Base-by-base conservation (phyloP, 1,284 basidiomycete genomes). In the Meripilus lineatus region DNA sequence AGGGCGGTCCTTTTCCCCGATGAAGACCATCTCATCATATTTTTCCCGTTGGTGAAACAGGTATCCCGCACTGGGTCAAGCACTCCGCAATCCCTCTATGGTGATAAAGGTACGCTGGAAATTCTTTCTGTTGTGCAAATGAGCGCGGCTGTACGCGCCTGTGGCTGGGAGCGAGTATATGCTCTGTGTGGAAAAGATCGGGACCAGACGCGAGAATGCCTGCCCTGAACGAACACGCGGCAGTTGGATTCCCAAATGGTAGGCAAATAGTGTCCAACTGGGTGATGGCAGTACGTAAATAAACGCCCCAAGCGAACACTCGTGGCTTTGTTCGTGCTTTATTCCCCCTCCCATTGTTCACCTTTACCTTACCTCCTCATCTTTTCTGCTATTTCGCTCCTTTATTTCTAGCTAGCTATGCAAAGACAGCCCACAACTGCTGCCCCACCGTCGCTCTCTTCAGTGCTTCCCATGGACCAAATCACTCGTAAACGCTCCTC, bases 391-490 rank as follows among this genome's bases (percentile, higher is more conserved):
- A 45, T 30, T 36, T 25, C 33, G 21, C 55, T 53, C 60, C 59
- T 50, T 62, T 62, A 54, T 43, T 37, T 46, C 51, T 58, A 57
- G 57, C 57, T 55, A 49, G 55, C 45, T 55, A 65, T 66, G 63
- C 63, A 58, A 47, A 48, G 59, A 50, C 61, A 57, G 53, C 62
- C 56, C 42, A 37, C 59, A 47, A 57, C 59, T 42, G 58, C 57
- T 52, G 54, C 55, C 40, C 51, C 58, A 39, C 58, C 65, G 46
- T 64, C 68, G 53, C 54, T 65, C 45, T 63, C 67, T 48, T 61
- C 58, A 45, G 58, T 62, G 25, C 58, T 59, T 32, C 58, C n/a
- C n/a, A n/a, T n/a, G n/a, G n/a, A n/a, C n/a, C n/a, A n/a, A n/a
- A n/a, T 63, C 48, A 57, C 62, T 40, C 59, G 58, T 49, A 56